Base-by-base conservation (phyloP, 2,329 filamentous ascomycete genomes). In the Pyrenochaeta sp. region DNA sequence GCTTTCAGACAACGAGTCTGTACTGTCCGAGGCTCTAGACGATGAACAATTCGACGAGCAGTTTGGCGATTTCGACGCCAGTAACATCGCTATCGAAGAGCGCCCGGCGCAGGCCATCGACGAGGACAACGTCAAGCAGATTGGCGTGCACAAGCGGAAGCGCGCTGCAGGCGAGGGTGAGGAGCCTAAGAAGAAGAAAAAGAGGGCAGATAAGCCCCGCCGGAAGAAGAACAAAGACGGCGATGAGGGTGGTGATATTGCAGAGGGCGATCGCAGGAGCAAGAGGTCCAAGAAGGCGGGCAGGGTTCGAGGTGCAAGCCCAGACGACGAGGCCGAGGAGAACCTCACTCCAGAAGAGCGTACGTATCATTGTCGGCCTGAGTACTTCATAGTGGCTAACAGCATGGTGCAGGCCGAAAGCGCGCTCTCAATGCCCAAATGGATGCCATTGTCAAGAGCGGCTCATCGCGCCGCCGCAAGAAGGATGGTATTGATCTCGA, bases 401-500 rank as follows among this genome's bases (percentile, higher is more conserved):
- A 56, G 54, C 13, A 12, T 19, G 22, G 40, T 55, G 44, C 66
- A 88, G 86, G 84, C 69, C 88, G 93, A 68, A 89, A 90, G 69
- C 86, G 91, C 66, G 93, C 92, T 22, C 88, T 99, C 52, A 92
- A 97, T 71, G 86, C 89, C 66, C 91, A 91, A 54, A 92, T 98
- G 81, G 92, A 97, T 76, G 91, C 91, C 55, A 93, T 93, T 0
- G 83, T 96, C 68, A 96, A 96, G 81, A 91, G 91, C 67, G 88
- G 91, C 54, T 92, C 91, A 69, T 85, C 89, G 62, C 85, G 90
- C 67, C 80, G 81, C 79, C 86, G 86, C 63, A 94, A 92, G 83
- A 92, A 92, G 83, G 91, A 93, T 74, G 93, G 95, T 68, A 93
- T 96, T 77, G 94, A 98, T 65, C 84, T 98, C 46, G 93, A 97